Evolutionary conservation across 1,284 basidiomycete genomes (phyloP).

Genomic region (Sphaerobolus stellatus): DNA sequence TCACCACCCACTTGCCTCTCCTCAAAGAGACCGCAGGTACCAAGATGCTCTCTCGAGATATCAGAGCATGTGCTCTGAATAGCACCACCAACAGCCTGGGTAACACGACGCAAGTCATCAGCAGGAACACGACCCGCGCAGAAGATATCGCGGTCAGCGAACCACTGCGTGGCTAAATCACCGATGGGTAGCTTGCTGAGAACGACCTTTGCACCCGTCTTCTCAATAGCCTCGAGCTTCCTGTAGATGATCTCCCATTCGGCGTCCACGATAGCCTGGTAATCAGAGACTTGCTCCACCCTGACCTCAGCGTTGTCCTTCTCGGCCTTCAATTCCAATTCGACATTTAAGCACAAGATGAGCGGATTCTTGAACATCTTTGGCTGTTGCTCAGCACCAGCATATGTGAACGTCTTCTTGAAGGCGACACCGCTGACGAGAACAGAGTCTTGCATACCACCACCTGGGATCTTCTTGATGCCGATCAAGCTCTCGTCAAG

Average conservation of each 20-base stretch:
- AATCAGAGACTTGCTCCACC: slow-evolving; percentile 94
- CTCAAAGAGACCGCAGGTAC: slow-evolving; percentile 88
- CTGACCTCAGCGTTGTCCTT: slow-evolving; percentile 99
- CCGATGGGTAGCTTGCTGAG: slow-evolving; percentile 98
- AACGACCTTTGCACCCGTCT: slow-evolving; percentile 96
- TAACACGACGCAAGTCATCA: slow-evolving; percentile 90
- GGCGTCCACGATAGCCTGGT: slow-evolving; percentile 98
- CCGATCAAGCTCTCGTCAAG: slow-evolving; percentile 97
- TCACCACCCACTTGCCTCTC: slow-evolving; percentile 97
- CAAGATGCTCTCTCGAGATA: slow-evolving; percentile 87
- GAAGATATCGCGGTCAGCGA: slow-evolving; percentile 98
- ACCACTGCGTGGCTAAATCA: slow-evolving; percentile 98
- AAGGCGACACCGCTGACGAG: slow-evolving; percentile 92
- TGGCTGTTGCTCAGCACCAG: slow-evolving; percentile 98
- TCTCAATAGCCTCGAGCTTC: slow-evolving; percentile 95
- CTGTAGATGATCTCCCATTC: slow-evolving; percentile 99
- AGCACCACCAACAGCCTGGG: slow-evolving; percentile 93
- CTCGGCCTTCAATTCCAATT: slow-evolving; percentile 98
- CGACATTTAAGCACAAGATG: slow-evolving; percentile 94
- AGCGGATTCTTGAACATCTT: slow-evolving; percentile 90
- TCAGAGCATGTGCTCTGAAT: slow-evolving; percentile 96
- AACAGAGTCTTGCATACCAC: slow-evolving; percentile 95
- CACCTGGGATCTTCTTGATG: slow-evolving; percentile 98
- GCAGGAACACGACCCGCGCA: slow-evolving; percentile 95
- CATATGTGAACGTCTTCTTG: slow-evolving; percentile 99